phyloP scores from a whole-genome alignment of 148 eudicot genomes.

The Rhododendron kiyosumense region DNA sequence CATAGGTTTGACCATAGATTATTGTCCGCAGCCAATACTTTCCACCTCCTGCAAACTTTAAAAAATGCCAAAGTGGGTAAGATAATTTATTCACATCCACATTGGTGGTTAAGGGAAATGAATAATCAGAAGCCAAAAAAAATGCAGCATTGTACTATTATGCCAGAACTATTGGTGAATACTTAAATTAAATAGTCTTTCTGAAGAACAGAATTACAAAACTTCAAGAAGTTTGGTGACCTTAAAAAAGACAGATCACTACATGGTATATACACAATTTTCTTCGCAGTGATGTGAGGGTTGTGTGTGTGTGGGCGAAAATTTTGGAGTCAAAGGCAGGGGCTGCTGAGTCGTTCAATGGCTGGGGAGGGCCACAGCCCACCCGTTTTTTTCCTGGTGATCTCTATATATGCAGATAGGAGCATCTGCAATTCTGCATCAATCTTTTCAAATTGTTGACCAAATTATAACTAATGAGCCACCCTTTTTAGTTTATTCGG shows the following conservation, averaged over 20 bases:
- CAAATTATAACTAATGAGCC: background rate
- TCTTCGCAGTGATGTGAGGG: background rate
- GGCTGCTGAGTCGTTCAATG: background rate
- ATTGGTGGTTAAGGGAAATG: background rate
- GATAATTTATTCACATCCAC: background rate
- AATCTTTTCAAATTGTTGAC: background rate
- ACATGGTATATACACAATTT: background rate
- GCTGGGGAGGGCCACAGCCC: background rate
- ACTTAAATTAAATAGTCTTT: background rate
- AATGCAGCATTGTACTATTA: background rate
- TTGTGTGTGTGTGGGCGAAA: background rate
- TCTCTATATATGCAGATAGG: background rate
- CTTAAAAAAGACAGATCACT: background rate
- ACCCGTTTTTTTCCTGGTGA: background rate
- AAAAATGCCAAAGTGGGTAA: conserved; percentile 1
- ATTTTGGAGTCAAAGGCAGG: background rate
- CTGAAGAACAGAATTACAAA: background rate
- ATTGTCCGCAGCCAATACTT: conserved; percentile 57
- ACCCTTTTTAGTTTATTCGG: background rate
- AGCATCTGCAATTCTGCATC: background rate
- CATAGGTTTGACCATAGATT: conserved; percentile 62
- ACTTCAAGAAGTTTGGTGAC: background rate
- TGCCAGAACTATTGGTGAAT: background rate
- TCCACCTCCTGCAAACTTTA: conserved; percentile 90
- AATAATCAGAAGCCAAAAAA: background rate